These are phyloP conservation scores for Toxicodendron radicans DNA, from an alignment of 345 rosid species.

Conservation along the genomic window DNA sequence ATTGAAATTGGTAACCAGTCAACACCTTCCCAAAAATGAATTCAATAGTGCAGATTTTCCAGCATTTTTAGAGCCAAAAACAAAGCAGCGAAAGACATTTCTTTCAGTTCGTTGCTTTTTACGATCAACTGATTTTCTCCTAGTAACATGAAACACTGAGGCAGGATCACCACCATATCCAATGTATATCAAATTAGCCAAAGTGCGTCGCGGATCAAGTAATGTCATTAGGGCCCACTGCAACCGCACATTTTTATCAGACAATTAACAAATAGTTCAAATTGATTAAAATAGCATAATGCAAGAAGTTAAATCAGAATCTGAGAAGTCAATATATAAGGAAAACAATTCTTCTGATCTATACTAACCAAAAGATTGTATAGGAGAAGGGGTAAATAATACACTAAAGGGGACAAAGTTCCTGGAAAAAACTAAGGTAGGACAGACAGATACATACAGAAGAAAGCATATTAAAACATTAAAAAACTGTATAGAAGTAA, in stretches of 20 bases:
- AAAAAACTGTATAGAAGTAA: too few relatives aligned
- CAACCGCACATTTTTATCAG: conserved; percentile 31
- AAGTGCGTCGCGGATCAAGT: conserved; percentile 55
- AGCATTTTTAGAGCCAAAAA: conserved; percentile 72
- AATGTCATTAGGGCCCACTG: conserved; percentile 86
- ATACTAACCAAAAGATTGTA: neutral
- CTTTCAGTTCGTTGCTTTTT: conserved; percentile 74
- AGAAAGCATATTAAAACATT: too few relatives aligned
- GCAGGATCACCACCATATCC: conserved; percentile 72
- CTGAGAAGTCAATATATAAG: conserved; percentile 6
- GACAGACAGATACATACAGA: too few relatives aligned
- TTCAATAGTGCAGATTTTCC: conserved; percentile 72
- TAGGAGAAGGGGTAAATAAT: too few relatives aligned
- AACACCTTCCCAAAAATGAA: conserved; percentile 71
- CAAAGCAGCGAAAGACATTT: conserved; percentile 67
- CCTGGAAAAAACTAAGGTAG: too few relatives aligned
- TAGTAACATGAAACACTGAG: conserved; percentile 57
- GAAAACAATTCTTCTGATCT: neutral
- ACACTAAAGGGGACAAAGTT: too few relatives aligned
- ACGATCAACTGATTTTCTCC: conserved; percentile 63
- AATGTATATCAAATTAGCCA: conserved; percentile 69
- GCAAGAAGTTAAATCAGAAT: conserved; percentile 22
- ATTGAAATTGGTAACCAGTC: conserved; percentile 12
- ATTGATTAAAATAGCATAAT: conserved; percentile 15
- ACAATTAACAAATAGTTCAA: conserved; percentile 20